These are phyloP conservation scores for Agaricus sinodeliciosus DNA, from an alignment of 768 basidiomycete genomes.

Conservation along the genomic window DNA sequence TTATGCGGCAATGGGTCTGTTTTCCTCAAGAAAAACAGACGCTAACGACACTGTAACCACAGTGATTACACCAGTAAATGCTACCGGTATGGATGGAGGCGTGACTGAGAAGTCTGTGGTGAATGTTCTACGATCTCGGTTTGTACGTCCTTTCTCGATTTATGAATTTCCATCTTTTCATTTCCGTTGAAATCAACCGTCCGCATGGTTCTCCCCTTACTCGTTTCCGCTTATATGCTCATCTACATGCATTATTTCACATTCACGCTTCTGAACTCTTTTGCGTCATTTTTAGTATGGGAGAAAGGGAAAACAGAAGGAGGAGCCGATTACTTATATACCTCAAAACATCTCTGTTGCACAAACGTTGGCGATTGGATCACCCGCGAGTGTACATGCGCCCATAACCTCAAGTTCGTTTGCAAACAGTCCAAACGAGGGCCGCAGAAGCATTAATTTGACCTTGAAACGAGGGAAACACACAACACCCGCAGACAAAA, in stretches of 20 bases:
- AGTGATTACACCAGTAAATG: constrained; percentile 15
- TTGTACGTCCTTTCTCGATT: constrained; percentile 32
- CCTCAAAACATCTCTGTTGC: constrained; percentile 26
- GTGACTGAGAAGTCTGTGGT: constrained; percentile 40
- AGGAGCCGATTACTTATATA: constrained; percentile 28
- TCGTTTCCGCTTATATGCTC: constrained; percentile 3
- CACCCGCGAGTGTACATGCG: constrained; percentile 14
- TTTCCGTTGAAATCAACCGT: constrained; percentile 8
- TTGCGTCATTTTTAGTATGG: constrained; percentile 34
- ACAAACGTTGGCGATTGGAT: constrained; percentile 21
- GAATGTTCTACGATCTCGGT: constrained; percentile 54
- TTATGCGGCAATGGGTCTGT: constrained; percentile 49
- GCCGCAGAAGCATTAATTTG: constrained; percentile 9
- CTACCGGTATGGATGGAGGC: constrained; percentile 9
- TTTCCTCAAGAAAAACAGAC: constrained; percentile 42
- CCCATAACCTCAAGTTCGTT: constrained; percentile 20
- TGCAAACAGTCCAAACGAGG: constrained; percentile 10
- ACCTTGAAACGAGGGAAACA: neutral
- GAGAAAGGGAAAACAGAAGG: constrained; percentile 54
- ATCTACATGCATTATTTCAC: neutral
- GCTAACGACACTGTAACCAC: constrained; percentile 26
- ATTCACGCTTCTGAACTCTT: neutral
- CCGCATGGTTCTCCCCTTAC: constrained; percentile 12
- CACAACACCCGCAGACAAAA: neutral
- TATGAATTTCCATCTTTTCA: constrained; percentile 10